Evolutionary conservation across 768 basidiomycete genomes (phyloP).

Genomic region (Hygrophoropsis aurantiaca): DNA sequence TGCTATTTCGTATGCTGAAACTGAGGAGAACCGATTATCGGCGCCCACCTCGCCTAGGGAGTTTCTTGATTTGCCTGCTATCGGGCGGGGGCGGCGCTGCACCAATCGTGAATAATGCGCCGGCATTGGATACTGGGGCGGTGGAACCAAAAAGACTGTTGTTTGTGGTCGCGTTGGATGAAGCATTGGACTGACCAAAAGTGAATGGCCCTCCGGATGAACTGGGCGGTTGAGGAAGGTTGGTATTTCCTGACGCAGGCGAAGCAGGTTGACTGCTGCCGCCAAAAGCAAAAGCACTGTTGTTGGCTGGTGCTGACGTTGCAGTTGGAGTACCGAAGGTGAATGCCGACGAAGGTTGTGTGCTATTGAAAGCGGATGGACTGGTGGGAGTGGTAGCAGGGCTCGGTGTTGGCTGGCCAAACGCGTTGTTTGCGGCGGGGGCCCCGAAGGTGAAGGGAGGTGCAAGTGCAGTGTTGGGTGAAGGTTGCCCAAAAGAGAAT

Average conservation of each 20-base stretch:
- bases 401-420: constrained; percentile 37
- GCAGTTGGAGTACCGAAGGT: constrained; percentile 43
- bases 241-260: constrained; percentile 44
- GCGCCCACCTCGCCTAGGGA: constrained; percentile 44
- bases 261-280: constrained; percentile 56
- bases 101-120: constrained; percentile 58
- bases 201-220: constrained; percentile 23
- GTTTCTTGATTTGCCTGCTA: constrained; percentile 50
- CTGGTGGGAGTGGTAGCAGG: constrained; percentile 53
- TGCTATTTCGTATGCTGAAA: no score
- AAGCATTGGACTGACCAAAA: constrained; percentile 39
- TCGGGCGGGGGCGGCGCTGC: constrained; percentile 45
- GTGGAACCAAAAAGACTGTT: constrained; percentile 47
- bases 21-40: constrained; percentile 10
- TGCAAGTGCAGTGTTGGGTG: constrained; percentile 33
- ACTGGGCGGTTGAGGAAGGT: constrained; percentile 36
- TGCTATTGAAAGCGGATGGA: constrained; percentile 55
- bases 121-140: constrained; percentile 30
- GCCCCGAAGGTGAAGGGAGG: constrained; percentile 48
- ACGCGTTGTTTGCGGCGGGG: constrained; percentile 36
- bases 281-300: constrained; percentile 50
- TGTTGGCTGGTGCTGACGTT: constrained; percentile 27
- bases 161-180: constrained; percentile 39
- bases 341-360: constrained; percentile 37
- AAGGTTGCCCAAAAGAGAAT: constrained; percentile 50